A percentile compares a stretch with the other conserved stretches of the same genome.
Conservation (phyloP, 2,329 filamentous ascomycete species). For the Mycogone perniciosa region DNA sequence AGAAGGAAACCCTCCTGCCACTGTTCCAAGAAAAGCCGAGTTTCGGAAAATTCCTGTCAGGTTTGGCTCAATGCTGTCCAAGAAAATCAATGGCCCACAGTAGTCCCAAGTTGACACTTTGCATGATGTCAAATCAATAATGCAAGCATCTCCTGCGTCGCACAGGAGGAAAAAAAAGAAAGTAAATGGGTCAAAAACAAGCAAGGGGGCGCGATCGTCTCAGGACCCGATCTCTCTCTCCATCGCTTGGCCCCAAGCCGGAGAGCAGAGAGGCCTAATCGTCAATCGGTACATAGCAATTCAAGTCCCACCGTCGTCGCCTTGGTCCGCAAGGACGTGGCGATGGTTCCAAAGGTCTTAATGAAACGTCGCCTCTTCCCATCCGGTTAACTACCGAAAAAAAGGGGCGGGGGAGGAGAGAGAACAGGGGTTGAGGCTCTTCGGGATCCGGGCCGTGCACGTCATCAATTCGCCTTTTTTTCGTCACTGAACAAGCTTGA, state of each 20-base stretch:
- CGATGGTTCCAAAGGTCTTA: background rate
- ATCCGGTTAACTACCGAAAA: slow-evolving; percentile 13
- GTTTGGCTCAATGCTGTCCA: background rate
- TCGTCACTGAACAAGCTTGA: slow-evolving; percentile 4
- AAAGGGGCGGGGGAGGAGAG: slow-evolving; percentile 4
- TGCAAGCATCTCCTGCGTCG: no score
- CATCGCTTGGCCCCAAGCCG: no score
- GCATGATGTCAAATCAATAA: no score
- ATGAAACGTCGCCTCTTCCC: slow-evolving; percentile 11
- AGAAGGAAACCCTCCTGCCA: background rate
- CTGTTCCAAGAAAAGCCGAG: background rate
- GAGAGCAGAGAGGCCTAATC: no score
- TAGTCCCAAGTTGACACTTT: no score
- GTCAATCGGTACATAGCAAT: background rate
- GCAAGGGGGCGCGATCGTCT: no score
- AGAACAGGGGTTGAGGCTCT: slow-evolving; percentile 11
- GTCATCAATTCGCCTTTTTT: slow-evolving; percentile 11
- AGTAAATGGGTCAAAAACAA: no score
- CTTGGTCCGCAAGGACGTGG: slow-evolving; percentile 1
- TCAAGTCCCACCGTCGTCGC: slow-evolving; percentile 3
- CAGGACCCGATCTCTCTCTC: no score
- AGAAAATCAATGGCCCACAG: background rate
- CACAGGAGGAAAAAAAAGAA: no score
- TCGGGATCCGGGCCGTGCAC: slow-evolving; percentile 13
- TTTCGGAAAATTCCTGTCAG: background rate